A percentile compares a stretch with the other conserved stretches of the same genome.
These are phyloP conservation scores for Cicer chorassanicum DNA, from an alignment of 306 rosid species.

Conservation along the genomic window DNA sequence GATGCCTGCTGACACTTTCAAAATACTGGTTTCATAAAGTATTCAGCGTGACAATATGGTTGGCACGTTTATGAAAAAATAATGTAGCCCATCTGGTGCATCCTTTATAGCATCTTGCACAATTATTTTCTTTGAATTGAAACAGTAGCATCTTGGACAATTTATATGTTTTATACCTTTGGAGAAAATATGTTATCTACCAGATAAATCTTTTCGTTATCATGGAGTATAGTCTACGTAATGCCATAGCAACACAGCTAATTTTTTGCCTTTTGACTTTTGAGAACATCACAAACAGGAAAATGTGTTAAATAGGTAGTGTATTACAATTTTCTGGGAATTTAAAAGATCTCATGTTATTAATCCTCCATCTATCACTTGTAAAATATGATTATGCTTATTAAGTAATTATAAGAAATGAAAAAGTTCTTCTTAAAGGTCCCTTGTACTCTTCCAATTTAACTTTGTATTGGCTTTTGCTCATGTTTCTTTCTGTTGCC, in stretches of 20 bases:
- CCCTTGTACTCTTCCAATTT: conserved; percentile 8
- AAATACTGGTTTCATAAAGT: conserved; percentile 37
- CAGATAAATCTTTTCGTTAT: conserved; percentile 18
- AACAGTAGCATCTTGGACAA: conserved; percentile 22
- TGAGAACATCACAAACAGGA: conserved; percentile 15
- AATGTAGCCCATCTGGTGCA: conserved; percentile 28
- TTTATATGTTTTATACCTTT: conserved; percentile 17
- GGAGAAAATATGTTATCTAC: not conserved
- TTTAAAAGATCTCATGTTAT: conserved; percentile 5
- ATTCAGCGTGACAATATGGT: conserved; percentile 33
- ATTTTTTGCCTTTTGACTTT: conserved; percentile 29
- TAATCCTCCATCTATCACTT: conserved; percentile 16
- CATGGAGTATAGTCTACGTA: conserved; percentile 15
- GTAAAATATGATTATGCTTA: conserved; percentile 16
- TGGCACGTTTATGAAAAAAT: conserved; percentile 7
- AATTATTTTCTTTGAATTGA: conserved; percentile 29
- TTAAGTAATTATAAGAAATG: conserved; percentile 25
- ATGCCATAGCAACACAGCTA: conserved; percentile 25
- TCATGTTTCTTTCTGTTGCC: conserved; percentile 37
- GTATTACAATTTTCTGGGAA: conserved; percentile 23
- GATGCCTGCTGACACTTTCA: conserved; percentile 27
- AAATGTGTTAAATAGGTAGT: conserved; percentile 1
- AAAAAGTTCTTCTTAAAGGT: conserved; percentile 15
- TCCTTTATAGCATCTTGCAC: conserved; percentile 10
- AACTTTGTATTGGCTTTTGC: conserved; percentile 16